Evolutionary conservation across 2,329 filamentous ascomycete genomes (phyloP), one percentile per base, ranked within the genome.

Genomic region (Sporothrix schenckii): DNA sequence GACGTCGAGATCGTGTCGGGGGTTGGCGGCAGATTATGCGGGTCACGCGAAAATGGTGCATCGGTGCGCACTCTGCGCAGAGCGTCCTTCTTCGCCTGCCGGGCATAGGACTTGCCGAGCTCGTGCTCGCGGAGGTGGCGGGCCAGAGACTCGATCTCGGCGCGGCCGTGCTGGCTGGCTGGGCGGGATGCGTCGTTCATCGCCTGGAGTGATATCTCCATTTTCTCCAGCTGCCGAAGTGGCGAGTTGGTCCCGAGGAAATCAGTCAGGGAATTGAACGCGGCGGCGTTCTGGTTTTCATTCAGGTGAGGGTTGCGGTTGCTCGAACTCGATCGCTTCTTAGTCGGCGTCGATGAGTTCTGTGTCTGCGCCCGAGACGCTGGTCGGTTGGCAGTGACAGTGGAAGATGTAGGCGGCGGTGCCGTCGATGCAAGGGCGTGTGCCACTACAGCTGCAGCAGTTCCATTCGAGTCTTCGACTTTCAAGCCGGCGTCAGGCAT

Each of bases 1-100:
- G 84, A 84, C 2, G 85, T 87, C 1, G 86, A 87, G 24, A 88
- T 85, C 0, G 87, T 88, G 73, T 88, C 86, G 0, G 87, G 87
- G 0, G 87, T 88, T 0, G 87, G 87, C 11, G 87, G 87, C 1
- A 88, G 78, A 21, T 77, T 78, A 21, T 83, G 81, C 5, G 82
- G 80, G 68, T 80, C 82, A 72, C 78, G 78, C 5, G 79, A 72
- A 75, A 80, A 72, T 70, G 80, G 75, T n/a, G 80, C 80, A 41
- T 85, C 83, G 0, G 85, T 87, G 41, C 83, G 75, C 7, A 87
- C 85, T 54, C 78, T 81, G 11, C 84, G 80, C 14, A 86, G 73
- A 0, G 81, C 80, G 16, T 84, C 81, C 53, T 82, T 79, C 76
- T 85, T 86, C 69, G 85, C 82, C 27, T 84, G 80, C 65, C 80